Evolutionary conservation across 257 asterid species (phyloP).

Genomic region (Nyctanthes arbortristis): DNA sequence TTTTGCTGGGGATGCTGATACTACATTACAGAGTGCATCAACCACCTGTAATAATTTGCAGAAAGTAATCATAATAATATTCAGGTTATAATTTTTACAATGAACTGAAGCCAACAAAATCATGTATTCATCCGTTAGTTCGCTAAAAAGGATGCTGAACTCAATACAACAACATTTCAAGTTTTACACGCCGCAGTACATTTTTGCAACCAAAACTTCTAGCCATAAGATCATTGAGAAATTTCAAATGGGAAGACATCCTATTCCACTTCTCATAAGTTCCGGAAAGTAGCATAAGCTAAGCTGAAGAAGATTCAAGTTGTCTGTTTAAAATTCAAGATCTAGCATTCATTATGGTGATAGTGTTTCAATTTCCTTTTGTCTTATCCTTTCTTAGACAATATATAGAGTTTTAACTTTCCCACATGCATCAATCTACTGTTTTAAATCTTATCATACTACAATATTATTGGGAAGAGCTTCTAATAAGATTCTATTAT

Average conservation of each 20-base stretch:
- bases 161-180: background rate
- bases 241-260: background rate
- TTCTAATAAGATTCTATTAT: background rate
- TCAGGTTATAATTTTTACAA: background rate
- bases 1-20: constrained; percentile 89
- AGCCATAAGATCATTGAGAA: too few relatives aligned
- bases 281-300: background rate
- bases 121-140: constrained; percentile 21
- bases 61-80: constrained; percentile 6
- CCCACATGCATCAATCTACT: background rate
- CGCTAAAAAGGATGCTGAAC: background rate
- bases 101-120: constrained; percentile 1
- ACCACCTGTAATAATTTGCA: constrained; percentile 62
- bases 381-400: background rate
- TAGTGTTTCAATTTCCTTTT: background rate
- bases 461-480: background rate
- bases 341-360: background rate
- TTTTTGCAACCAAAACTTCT: background rate
- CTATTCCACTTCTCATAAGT: background rate
- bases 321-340: constrained; percentile 4
- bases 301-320: background rate
- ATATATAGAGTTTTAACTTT: background rate
- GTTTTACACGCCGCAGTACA: background rate
- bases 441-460: background rate
- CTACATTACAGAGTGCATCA: constrained; percentile 95